Conservation (phyloP, 352 stramenopile species). For the Blastocystis hominis region DNA sequence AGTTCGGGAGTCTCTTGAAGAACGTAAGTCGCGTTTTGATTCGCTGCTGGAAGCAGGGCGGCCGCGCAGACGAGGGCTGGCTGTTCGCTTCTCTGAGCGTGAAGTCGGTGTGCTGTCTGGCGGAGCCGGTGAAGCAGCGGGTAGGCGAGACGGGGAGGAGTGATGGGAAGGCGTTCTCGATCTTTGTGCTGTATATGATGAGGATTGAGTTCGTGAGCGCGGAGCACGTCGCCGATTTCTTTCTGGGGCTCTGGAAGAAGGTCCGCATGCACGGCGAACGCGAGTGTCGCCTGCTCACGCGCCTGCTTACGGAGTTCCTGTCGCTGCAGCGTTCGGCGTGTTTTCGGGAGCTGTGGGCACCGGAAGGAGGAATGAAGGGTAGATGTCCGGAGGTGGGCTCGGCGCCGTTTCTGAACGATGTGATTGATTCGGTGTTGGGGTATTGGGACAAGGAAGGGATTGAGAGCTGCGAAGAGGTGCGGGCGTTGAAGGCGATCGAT, state of each 20-base stretch:
- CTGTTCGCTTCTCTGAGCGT: not conserved
- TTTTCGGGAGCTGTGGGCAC: not conserved
- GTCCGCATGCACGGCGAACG: not conserved
- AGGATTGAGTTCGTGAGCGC: not conserved
- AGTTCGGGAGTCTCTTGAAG: constrained; percentile 1
- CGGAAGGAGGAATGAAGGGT: not conserved
- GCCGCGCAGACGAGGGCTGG: not conserved
- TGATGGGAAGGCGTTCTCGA: not conserved
- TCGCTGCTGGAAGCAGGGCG: not conserved
- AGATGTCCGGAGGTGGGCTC: not conserved
- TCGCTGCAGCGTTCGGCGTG: not conserved
- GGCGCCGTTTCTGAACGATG: not conserved
- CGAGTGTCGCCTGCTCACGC: not conserved
- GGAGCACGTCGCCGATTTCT: not conserved
- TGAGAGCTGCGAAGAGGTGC: not conserved
- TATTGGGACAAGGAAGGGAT: not conserved
- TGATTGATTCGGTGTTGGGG: not conserved
- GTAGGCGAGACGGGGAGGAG: not conserved
- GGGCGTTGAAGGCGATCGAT: not conserved
- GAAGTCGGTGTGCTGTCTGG: not conserved
- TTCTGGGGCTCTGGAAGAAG: not conserved
- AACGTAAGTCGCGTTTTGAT: not conserved
- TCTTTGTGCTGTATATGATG: constrained; percentile 41
- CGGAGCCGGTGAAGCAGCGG: not conserved
- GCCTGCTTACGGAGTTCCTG: not conserved